phyloP scores from a whole-genome alignment of 306 rosid species.

The Dalbergia oliveri region DNA sequence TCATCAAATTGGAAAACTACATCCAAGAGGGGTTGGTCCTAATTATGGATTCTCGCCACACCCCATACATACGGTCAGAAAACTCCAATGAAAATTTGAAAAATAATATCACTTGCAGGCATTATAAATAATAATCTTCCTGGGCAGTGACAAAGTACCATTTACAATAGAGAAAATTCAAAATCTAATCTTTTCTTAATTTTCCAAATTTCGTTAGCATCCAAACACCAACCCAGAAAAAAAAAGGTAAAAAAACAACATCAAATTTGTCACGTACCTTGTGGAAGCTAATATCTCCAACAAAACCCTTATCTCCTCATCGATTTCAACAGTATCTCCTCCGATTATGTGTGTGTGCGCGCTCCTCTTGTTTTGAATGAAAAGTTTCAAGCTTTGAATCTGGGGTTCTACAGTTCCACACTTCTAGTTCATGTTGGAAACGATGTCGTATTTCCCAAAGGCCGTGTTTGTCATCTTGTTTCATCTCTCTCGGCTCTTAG shows the following conservation, averaged over 20 bases:
- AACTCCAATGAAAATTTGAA: not conserved
- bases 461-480: not conserved
- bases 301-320: not conserved
- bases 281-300: constrained; percentile 64
- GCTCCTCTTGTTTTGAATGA: not conserved
- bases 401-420: not conserved
- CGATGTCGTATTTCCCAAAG: constrained; percentile 3
- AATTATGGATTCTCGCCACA: not conserved
- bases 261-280: constrained; percentile 49
- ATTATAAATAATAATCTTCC: not conserved
- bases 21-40: not conserved
- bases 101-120: no score
- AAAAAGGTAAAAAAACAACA: not conserved
- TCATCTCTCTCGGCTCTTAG: not conserved
- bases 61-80: not conserved
- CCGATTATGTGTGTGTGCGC: not conserved
- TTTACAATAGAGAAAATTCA: constrained; percentile 8
- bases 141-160: constrained; percentile 6
- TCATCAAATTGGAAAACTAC: not conserved
- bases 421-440: not conserved
- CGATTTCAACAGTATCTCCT: not conserved
- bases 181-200: not conserved
- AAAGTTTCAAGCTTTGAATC: constrained; percentile 4
- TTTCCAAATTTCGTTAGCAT: constrained; percentile 11
- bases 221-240: constrained; percentile 24